A percentile compares a stretch with the other conserved stretches of the same genome.
These are phyloP conservation scores for Pleoardoris graminearum DNA, from an alignment of 2,329 filamentous ascomycete genomes.

Conservation along the genomic window DNA sequence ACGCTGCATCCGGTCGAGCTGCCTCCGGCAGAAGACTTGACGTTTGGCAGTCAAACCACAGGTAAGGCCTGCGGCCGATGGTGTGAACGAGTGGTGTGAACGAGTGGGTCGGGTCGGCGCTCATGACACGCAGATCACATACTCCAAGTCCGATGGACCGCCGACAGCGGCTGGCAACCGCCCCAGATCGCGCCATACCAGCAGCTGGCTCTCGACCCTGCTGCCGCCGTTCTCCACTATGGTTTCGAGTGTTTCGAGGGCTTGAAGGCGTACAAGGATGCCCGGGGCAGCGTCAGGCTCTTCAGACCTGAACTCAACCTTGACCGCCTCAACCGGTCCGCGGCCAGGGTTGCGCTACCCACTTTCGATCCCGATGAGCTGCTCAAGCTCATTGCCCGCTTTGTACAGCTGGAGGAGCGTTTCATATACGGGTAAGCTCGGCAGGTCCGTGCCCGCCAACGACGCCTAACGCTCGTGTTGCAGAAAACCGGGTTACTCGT, in stretches of 20 bases:
- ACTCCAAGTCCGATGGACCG: background rate
- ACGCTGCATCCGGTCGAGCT: background rate
- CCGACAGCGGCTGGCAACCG: background rate
- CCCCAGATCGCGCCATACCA: constrained; percentile 1
- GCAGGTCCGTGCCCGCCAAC: background rate
- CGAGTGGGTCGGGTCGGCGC: background rate
- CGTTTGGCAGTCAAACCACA: background rate
- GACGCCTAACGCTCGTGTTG: background rate
- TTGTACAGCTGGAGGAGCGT: background rate
- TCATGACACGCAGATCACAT: constrained; percentile 53
- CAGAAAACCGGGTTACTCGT: constrained; percentile 2
- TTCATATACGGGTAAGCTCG: constrained; percentile 3
- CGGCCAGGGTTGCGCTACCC: background rate
- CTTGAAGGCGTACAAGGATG: constrained; percentile 4
- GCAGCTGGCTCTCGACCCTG: background rate
- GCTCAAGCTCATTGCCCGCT: background rate
- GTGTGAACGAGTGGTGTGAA: background rate
- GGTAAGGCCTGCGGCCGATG: background rate
- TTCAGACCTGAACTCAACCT: constrained; percentile 2
- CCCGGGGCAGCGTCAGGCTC: background rate
- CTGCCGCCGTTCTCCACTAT: constrained; percentile 1
- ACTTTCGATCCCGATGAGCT: background rate
- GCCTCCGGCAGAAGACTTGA: constrained; percentile 1
- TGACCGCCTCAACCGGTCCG: background rate
- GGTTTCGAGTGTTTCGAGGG: constrained; percentile 4